Evolutionary conservation across 371 early-diverging fungal species (phyloP).

Genomic region (Lichtheimia ornata): DNA sequence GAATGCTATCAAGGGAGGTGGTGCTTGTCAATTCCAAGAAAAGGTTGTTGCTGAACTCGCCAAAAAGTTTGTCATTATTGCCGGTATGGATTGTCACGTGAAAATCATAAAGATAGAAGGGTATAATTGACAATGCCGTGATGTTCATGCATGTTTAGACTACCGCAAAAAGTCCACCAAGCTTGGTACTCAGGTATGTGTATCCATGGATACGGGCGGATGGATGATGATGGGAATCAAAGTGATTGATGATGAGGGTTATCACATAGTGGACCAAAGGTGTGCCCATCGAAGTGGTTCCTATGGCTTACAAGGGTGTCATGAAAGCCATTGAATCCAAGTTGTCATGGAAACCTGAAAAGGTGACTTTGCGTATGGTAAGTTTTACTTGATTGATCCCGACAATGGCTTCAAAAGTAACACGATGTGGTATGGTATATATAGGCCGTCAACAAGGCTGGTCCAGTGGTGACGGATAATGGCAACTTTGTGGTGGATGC

Average conservation of each 20-base stretch:
- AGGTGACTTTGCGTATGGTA: constrained; percentile 73
- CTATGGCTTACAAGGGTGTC: constrained; percentile 56
- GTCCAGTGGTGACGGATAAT: constrained; percentile 93
- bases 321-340: constrained; percentile 10
- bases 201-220: too few species aligned
- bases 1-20: constrained; percentile 94
- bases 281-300: constrained; percentile 89
- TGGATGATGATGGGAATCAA: too few species aligned
- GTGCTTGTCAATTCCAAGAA: constrained; percentile 91
- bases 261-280: constrained; percentile 73
- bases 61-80: constrained; percentile 84
- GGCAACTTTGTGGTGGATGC: constrained; percentile 94
- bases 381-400: constrained; percentile 27
- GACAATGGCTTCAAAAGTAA: neutral
- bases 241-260: too few species aligned
- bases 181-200: constrained; percentile 71
- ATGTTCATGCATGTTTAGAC: constrained; percentile 43
- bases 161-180: constrained; percentile 77
- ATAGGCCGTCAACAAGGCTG: constrained; percentile 74
- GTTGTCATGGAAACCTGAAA: constrained; percentile 37
- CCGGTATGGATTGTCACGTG: constrained; percentile 38
- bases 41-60: constrained; percentile 87
- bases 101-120: constrained; percentile 2
- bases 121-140: neutral
- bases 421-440: too few species aligned